Conservation (phyloP, 1,284 basidiomycete species). For the Irpex lacteus region DNA sequence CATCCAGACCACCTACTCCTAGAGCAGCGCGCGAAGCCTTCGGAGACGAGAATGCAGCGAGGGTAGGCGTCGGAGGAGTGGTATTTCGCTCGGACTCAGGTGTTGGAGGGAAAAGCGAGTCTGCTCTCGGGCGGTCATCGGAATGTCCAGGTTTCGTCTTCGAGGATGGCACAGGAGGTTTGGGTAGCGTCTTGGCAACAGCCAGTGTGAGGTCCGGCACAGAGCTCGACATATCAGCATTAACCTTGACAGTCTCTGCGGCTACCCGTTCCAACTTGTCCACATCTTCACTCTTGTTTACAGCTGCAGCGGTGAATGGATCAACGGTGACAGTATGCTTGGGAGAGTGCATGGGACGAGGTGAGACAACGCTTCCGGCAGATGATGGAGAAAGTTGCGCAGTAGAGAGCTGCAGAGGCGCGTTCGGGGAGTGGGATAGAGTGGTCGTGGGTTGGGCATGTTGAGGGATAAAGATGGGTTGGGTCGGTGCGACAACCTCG, state of each 20-base stretch:
- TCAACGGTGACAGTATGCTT: conserved; percentile 47
- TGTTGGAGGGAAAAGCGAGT: conserved; percentile 22
- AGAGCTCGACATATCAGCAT: conserved; percentile 18
- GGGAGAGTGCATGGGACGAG: conserved; percentile 58
- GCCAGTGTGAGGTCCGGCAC: conserved; percentile 16
- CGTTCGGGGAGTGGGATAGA: not conserved
- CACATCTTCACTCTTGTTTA: conserved; percentile 56
- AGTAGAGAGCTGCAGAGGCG: not conserved
- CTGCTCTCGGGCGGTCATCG: conserved; percentile 26
- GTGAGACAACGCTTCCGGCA: conserved; percentile 42
- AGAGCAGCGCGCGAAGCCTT: conserved; percentile 30
- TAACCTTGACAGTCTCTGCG: conserved; percentile 40
- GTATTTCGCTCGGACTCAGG: conserved; percentile 4
- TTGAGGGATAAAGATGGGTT: conserved; percentile 5
- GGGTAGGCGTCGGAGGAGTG: conserved; percentile 50
- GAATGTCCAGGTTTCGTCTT: conserved; percentile 28
- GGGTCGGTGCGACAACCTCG: conserved; percentile 21
- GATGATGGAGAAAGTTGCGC: conserved; percentile 9
- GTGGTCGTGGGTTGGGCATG: not conserved
- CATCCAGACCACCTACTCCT: conserved; percentile 52
- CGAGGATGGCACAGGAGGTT: conserved; percentile 46
- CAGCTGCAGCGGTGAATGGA: conserved; percentile 33
- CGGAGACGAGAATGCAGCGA: conserved; percentile 44
- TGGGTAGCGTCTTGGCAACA: conserved; percentile 58
- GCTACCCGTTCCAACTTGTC: conserved; percentile 67